phyloP scores from a whole-genome alignment of 164 flowering plant species.

The Chimonanthus salicifolius region DNA sequence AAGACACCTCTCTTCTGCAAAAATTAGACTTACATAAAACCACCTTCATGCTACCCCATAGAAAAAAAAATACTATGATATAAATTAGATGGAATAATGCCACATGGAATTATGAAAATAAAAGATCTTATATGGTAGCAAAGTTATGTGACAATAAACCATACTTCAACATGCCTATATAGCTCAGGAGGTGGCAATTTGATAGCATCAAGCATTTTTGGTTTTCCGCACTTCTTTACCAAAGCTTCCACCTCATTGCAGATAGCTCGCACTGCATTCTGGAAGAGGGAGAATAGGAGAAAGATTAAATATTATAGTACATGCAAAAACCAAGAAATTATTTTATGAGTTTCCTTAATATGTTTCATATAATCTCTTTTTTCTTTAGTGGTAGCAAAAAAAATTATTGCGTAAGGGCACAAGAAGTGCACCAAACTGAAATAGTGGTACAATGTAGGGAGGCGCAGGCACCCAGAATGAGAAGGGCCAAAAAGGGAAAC shows the following conservation, averaged over 20 bases:
- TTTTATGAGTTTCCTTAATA: too few species aligned
- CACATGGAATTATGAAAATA: neutral
- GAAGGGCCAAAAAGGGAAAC: too few species aligned
- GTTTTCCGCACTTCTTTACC: slow-evolving; percentile 79
- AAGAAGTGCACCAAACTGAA: too few species aligned
- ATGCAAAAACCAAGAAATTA: too few species aligned
- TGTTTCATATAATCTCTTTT: too few species aligned
- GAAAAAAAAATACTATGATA: neutral
- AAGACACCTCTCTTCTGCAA: neutral
- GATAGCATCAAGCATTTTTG: slow-evolving; percentile 93
- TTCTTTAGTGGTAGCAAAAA: too few species aligned
- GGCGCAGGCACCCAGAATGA: too few species aligned
- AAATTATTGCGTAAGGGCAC: too few species aligned
- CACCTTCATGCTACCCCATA: neutral
- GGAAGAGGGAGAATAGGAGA: slow-evolving; percentile 9
- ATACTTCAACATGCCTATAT: slow-evolving; percentile 87
- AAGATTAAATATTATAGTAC: neutral
- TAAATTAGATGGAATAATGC: neutral
- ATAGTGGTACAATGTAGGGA: too few species aligned
- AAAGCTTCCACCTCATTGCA: slow-evolving; percentile 73
- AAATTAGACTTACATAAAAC: neutral
- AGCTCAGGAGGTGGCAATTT: slow-evolving; percentile 89
- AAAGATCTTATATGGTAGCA: neutral
- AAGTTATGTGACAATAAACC: slow-evolving; percentile 11
- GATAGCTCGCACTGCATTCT: slow-evolving; percentile 80